These are phyloP conservation scores for Aspergillus eucalypticola DNA, from an alignment of 2,329 filamentous ascomycete species.

Conservation along the genomic window DNA sequence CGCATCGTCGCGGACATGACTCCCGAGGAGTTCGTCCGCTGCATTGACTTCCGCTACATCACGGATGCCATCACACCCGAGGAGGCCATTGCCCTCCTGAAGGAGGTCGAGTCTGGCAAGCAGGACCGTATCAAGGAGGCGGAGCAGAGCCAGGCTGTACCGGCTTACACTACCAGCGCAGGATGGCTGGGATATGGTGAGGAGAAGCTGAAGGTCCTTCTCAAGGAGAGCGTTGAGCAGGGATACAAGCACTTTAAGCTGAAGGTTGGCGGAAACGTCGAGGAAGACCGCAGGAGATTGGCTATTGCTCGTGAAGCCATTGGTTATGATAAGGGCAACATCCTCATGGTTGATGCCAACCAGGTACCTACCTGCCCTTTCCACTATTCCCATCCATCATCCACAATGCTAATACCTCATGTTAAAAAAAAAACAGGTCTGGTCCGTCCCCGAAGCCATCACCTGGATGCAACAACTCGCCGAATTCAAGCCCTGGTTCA, in stretches of 20 bases:
- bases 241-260: conserved; percentile 89
- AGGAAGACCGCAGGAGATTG: conserved; percentile 70
- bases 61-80: conserved; percentile 87
- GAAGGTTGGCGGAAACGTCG: conserved; percentile 76
- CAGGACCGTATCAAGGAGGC: conserved; percentile 71
- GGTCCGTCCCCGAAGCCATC: conserved; percentile 87
- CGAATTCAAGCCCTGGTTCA: conserved; percentile 83
- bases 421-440: conserved; percentile 54
- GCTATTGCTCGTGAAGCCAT: conserved; percentile 75
- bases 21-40: conserved; percentile 79
- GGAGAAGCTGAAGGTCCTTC: conserved; percentile 76
- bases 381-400: not conserved
- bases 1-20: conserved; percentile 85
- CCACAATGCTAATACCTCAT: not conserved
- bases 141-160: conserved; percentile 71
- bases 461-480: conserved; percentile 79
- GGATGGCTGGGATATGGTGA: conserved; percentile 91
- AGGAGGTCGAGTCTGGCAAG: conserved; percentile 67
- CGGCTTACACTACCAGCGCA: conserved; percentile 86
- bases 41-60: conserved; percentile 94
- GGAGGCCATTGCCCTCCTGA: conserved; percentile 73
- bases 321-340: conserved; percentile 77
- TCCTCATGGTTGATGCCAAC: conserved; percentile 92
- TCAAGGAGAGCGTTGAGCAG: conserved; percentile 71
- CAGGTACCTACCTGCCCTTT: conserved; percentile 53